Evolutionary conservation across 2,329 filamentous ascomycete genomes (phyloP).

Genomic region (Aspergillus nomiae): DNA sequence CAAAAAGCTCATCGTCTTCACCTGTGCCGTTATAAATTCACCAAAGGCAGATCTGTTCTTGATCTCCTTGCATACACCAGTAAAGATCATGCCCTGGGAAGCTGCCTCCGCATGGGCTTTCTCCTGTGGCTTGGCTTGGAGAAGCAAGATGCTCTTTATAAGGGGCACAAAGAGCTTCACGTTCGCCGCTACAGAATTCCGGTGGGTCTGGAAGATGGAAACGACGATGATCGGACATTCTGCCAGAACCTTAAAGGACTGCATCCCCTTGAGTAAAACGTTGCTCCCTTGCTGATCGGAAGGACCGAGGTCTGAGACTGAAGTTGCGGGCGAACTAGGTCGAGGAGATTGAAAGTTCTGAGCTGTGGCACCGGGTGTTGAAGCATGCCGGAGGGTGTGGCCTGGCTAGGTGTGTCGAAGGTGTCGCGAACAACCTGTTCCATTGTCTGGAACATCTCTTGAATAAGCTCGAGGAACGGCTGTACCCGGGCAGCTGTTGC

Average conservation of each 20-base stretch:
- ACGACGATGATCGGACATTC: constrained; percentile 99
- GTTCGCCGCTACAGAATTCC: constrained; percentile 75
- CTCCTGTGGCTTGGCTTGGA: constrained; percentile 91
- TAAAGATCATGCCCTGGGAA: constrained; percentile 78
- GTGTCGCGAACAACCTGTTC: constrained; percentile 93
- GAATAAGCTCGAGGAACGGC: constrained; percentile 84
- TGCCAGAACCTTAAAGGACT: constrained; percentile 96
- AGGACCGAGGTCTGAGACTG: constrained; percentile 74
- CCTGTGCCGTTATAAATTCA: constrained; percentile 95
- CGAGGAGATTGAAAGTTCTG: constrained; percentile 83
- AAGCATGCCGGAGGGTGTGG: constrained; percentile 53
- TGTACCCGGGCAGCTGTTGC: constrained; percentile 81
- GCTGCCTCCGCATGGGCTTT: constrained; percentile 86
- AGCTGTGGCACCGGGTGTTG: constrained; percentile 53
- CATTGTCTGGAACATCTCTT: constrained; percentile 95
- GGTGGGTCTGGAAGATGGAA: constrained; percentile 94
- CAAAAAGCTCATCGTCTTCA: constrained; percentile 98
- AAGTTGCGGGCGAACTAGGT: constrained; percentile 84
- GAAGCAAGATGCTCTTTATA: constrained; percentile 84
- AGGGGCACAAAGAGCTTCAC: constrained; percentile 90
- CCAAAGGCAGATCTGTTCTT: constrained; percentile 93
- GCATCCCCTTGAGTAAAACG: constrained; percentile 87
- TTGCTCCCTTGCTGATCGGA: constrained; percentile 77
- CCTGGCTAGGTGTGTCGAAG: constrained; percentile 73
- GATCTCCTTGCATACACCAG: constrained; percentile 89